Evolutionary conservation across 345 rosid species (phyloP).

Genomic region (Eucalyptus leucophloia): DNA sequence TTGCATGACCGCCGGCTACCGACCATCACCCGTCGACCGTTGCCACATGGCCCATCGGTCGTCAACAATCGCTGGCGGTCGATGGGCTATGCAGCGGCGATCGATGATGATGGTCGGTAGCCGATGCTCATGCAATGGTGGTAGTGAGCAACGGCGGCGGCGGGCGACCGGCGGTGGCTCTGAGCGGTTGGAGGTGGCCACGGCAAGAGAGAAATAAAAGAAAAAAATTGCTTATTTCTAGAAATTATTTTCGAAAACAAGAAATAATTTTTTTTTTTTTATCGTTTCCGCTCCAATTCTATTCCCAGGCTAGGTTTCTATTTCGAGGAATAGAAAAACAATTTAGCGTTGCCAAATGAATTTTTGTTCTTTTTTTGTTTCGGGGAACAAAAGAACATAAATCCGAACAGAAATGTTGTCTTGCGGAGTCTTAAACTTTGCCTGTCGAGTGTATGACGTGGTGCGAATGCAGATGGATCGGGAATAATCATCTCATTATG

Average conservation of each 20-base stretch:
- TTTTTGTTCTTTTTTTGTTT: accelerated
- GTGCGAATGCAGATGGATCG: background rate
- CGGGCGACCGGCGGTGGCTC: too few species aligned
- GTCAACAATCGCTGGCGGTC: accelerated
- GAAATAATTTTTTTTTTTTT: too few species aligned
- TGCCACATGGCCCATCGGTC: accelerated
- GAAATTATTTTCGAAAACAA: accelerated
- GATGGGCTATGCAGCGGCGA: accelerated
- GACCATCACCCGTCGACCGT: too few species aligned
- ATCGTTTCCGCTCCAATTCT: accelerated
- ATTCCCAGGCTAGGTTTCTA: accelerated
- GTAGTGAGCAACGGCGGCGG: accelerated
- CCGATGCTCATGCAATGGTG: accelerated
- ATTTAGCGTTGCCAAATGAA: accelerated
- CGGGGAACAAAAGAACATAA: too few species aligned
- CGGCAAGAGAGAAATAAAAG: too few species aligned
- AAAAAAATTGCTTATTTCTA: too few species aligned
- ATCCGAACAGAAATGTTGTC: too few species aligned
- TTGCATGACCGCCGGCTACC: too few species aligned
- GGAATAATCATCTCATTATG: background rate
- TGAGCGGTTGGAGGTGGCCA: accelerated
- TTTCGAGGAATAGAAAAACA: accelerated
- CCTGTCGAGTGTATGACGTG: background rate
- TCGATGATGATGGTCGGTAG: too few species aligned
- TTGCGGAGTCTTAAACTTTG: background rate